Conservation (phyloP, 2,329 filamentous ascomycete species). For the Botrytis sinoallii region DNA sequence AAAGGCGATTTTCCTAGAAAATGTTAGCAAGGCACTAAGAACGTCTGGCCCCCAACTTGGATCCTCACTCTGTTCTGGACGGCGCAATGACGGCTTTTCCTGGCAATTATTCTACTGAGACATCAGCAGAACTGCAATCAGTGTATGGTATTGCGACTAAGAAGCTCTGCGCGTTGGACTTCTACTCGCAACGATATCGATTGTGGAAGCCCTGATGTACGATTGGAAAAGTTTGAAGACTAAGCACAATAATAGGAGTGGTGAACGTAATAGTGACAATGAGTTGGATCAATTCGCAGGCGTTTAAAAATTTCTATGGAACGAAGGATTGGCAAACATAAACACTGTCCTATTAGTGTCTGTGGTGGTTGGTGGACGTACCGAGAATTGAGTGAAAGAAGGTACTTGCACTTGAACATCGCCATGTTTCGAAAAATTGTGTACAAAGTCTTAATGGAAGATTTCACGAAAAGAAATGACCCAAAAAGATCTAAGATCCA, state of each 20-base stretch:
- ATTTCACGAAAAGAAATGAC: background rate
- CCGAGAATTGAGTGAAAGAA: background rate
- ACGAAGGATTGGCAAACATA: background rate
- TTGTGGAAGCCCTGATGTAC: background rate
- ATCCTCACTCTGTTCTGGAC: background rate
- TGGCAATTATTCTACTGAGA: background rate
- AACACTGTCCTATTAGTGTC: background rate
- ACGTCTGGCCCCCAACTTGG: background rate
- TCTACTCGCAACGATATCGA: background rate
- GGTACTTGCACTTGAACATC: background rate
- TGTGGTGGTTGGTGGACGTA: background rate
- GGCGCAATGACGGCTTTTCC: background rate
- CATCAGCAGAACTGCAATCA: background rate
- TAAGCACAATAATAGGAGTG: background rate
- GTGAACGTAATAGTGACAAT: background rate
- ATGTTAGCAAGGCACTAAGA: background rate
- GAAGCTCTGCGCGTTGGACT: background rate
- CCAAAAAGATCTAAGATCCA: fast-evolving
- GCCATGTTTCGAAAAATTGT: background rate
- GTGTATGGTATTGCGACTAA: background rate
- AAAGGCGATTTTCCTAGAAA: slow-evolving; percentile 32
- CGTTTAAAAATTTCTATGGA: too few species aligned
- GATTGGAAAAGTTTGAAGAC: background rate
- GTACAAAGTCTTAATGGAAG: background rate
- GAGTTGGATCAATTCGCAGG: background rate